A percentile compares a stretch with the other conserved stretches of the same genome.
These are phyloP conservation scores for Osmanthus fragrans DNA, from an alignment of 257 asterid species.

Conservation along the genomic window DNA sequence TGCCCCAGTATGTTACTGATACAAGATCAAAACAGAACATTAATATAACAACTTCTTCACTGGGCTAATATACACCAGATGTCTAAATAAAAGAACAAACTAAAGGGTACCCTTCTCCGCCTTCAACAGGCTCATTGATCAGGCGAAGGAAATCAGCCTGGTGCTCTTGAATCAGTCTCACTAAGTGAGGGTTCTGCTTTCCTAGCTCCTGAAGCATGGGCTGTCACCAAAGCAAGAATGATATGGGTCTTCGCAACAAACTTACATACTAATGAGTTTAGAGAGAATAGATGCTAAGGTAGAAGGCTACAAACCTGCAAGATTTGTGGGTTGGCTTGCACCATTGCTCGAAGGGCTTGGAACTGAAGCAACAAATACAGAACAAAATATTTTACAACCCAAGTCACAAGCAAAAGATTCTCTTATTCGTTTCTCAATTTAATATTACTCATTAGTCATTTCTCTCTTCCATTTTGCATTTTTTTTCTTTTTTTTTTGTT, in stretches of 20 bases:
- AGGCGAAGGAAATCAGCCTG: conserved; percentile 87
- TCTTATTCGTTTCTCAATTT: neutral
- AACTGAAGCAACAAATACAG: neutral
- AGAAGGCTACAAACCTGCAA: conserved; percentile 36
- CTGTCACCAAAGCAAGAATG: conserved; percentile 46
- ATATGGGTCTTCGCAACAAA: conserved; percentile 10
- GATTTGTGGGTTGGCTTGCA: conserved; percentile 10
- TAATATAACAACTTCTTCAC: neutral
- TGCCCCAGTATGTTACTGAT: conserved; percentile 50
- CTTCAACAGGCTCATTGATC: conserved; percentile 80
- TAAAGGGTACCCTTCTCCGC: conserved; percentile 63
- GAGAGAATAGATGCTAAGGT: neutral
- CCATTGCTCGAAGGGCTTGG: conserved; percentile 5
- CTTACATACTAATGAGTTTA: neutral
- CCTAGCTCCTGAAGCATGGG: conserved; percentile 93
- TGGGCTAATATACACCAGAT: neutral
- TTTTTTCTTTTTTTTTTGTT: neutral
- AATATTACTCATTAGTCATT: neutral
- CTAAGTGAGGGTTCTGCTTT: conserved; percentile 75
- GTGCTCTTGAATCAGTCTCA: conserved; percentile 78
- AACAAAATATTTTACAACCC: neutral
- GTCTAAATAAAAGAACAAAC: conserved; percentile 1
- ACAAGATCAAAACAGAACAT: conserved; percentile 8
- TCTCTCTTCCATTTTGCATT: neutral
- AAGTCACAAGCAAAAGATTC: neutral